phyloP scores from a whole-genome alignment of 2,329 filamentous ascomycete genomes.

The Diaporthe sp. region DNA sequence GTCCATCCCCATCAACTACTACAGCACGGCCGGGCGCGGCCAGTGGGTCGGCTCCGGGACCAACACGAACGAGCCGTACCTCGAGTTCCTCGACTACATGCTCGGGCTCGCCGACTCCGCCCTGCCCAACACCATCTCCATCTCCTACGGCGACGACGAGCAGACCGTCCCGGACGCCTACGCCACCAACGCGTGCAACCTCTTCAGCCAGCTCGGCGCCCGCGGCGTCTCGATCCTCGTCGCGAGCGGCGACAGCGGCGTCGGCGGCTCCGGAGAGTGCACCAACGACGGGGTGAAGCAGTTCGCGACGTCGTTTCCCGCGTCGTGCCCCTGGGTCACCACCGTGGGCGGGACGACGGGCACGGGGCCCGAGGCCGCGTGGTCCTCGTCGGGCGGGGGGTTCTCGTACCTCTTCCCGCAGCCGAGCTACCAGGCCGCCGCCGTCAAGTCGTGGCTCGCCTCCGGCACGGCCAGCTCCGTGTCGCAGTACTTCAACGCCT shows the following conservation, averaged over 20 bases:
- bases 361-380: slow-evolving; percentile 63
- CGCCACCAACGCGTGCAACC: slow-evolving; percentile 62
- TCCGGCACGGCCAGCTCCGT: slow-evolving; percentile 26
- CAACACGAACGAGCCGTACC: slow-evolving; percentile 75
- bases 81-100: slow-evolving; percentile 73
- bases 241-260: slow-evolving; percentile 69
- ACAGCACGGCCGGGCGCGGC: slow-evolving; percentile 36
- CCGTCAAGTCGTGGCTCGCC: slow-evolving; percentile 44
- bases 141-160: slow-evolving; percentile 80
- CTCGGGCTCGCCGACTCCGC: slow-evolving; percentile 64
- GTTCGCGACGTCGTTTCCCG: slow-evolving; percentile 58
- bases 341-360: slow-evolving; percentile 70
- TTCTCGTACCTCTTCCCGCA: slow-evolving; percentile 62
- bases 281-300: slow-evolving; percentile 42
- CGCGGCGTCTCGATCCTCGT: slow-evolving; percentile 76
- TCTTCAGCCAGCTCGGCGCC: slow-evolving; percentile 74
- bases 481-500: slow-evolving; percentile 53
- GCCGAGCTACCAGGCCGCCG: slow-evolving; percentile 56
- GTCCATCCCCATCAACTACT: slow-evolving; percentile 50
- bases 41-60: slow-evolving; percentile 46
- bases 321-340: slow-evolving; percentile 71
- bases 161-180: slow-evolving; percentile 66
- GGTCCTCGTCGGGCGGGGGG: slow-evolving; percentile 65
- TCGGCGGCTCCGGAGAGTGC: slow-evolving; percentile 45
- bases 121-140: slow-evolving; percentile 74